Conservation (phyloP, 1,284 basidiomycete species). For the Boletus semigastroideus region DNA sequence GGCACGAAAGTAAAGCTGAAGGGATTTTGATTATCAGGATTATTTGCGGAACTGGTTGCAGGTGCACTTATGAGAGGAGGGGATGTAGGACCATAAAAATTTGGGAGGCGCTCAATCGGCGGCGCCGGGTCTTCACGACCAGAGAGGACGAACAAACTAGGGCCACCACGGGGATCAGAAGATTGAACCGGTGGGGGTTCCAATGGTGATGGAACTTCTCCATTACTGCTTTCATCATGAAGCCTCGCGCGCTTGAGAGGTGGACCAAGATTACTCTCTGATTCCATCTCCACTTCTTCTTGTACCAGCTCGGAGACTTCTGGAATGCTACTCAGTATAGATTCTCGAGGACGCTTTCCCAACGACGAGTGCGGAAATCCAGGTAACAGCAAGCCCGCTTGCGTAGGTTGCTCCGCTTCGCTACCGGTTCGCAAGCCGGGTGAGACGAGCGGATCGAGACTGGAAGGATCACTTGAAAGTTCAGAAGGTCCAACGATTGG, state of each 20-base stretch:
- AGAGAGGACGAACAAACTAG: constrained; percentile 44
- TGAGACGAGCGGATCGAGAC: constrained; percentile 14
- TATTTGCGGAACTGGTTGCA: constrained; percentile 45
- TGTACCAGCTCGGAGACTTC: constrained; percentile 43
- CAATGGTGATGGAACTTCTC: constrained; percentile 6
- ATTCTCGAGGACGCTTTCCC: constrained; percentile 62
- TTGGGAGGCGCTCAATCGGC: constrained; percentile 50
- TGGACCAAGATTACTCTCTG: constrained; percentile 39
- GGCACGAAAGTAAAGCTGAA: constrained; percentile 55
- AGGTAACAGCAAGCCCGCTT: constrained; percentile 33
- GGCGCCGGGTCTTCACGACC: constrained; percentile 47
- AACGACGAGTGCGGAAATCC: constrained; percentile 44
- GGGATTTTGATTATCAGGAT: constrained; percentile 52
- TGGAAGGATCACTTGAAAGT: constrained; percentile 22
- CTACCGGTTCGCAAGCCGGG: constrained; percentile 21
- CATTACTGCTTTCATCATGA: constrained; percentile 14
- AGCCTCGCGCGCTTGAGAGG: constrained; percentile 53
- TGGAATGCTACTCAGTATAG: constrained; percentile 41
- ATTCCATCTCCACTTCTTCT: constrained; percentile 39
- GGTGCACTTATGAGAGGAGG: constrained; percentile 33
- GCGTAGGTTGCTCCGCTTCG: constrained; percentile 22
- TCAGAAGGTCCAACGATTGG: constrained; percentile 19
- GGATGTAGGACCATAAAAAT: constrained; percentile 46
- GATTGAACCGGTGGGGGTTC: constrained; percentile 8
- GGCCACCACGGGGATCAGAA: constrained; percentile 19